These are phyloP conservation scores for Neurospora sp. DNA, from an alignment of 495 filamentous ascomycete genomes.

Conservation along the genomic window DNA sequence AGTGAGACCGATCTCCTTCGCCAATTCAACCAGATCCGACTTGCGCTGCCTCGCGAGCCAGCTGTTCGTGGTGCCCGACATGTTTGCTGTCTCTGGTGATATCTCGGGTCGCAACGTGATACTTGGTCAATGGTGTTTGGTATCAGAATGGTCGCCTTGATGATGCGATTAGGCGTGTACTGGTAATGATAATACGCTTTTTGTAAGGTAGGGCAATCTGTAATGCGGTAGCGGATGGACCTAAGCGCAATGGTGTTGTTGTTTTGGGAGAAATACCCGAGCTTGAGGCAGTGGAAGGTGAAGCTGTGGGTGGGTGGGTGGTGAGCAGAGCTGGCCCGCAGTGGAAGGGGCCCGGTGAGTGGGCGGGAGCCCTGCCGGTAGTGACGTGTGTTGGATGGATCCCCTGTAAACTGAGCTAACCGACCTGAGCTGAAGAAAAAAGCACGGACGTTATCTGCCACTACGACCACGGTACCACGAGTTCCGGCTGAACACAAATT, in stretches of 20 bases:
- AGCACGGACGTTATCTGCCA: neutral
- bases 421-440: neutral
- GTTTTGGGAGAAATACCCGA: neutral
- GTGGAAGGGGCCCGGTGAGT: neutral
- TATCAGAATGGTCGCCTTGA: slow-evolving; percentile 19
- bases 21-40: slow-evolving; percentile 65
- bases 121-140: neutral
- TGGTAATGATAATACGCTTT: neutral
- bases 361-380: neutral
- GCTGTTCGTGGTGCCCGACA: slow-evolving; percentile 38
- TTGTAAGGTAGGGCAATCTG: no score
- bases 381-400: neutral
- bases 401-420: neutral
- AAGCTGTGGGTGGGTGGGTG: neutral
- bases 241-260: neutral
- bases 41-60: slow-evolving; percentile 84
- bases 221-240: neutral
- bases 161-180: slow-evolving; percentile 17
- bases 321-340: neutral
- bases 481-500: neutral
- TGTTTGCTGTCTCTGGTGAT: slow-evolving; percentile 10
- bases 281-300: neutral
- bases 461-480: neutral
- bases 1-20: slow-evolving; percentile 59
- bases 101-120: neutral